Evolutionary conservation across 148 eudicot species (phyloP).

Genomic region (Salicornia ramosissima): DNA sequence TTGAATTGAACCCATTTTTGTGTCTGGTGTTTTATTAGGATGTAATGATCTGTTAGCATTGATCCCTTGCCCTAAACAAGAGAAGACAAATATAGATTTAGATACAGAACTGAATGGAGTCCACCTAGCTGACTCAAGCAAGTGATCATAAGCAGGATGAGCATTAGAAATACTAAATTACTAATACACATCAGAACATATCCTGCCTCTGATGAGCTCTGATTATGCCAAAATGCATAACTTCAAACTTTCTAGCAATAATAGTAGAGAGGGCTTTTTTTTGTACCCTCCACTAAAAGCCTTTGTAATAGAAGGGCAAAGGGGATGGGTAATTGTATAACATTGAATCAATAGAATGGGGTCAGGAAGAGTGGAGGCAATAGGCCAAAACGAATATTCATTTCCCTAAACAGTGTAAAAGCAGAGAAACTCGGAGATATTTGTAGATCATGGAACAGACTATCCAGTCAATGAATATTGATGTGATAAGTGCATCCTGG

Average conservation of each 20-base stretch:
- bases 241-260: not conserved
- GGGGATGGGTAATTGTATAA: no score
- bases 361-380: not conserved
- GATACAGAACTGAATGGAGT: not conserved
- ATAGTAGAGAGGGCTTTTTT: not conserved
- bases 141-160: not conserved
- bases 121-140: not conserved
- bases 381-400: not conserved
- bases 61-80: slow-evolving; percentile 37
- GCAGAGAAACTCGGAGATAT: not conserved
- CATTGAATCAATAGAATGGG: not conserved
- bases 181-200: not conserved
- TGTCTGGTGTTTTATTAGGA: slow-evolving; percentile 30
- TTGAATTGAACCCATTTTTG: slow-evolving; percentile 33
- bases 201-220: not conserved
- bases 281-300: not conserved
- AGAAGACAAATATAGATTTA: not conserved
- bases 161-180: not conserved
- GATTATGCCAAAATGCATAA: not conserved
- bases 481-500: no score
- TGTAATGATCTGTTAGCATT: slow-evolving; percentile 30
- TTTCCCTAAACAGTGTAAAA: not conserved
- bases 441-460: not conserved
- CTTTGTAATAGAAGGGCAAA: not conserved
- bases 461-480: not conserved